Base-by-base conservation (phyloP, 164 flowering plant genomes). In the Liquidambar formosana region DNA sequence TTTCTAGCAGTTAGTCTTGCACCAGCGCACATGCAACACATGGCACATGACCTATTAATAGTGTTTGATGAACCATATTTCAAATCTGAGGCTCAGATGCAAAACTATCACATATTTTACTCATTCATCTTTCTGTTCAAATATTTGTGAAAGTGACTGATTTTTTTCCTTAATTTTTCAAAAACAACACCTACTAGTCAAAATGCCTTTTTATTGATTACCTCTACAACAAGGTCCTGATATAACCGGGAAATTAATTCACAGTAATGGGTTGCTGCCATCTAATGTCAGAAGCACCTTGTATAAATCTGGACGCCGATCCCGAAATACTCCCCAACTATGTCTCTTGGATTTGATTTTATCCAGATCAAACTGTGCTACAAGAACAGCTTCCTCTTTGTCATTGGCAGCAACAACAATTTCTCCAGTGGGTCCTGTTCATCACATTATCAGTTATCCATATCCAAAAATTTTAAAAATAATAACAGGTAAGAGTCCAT, bases 251-350 rank as follows among this genome's bases (percentile, higher is more conserved):
- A 19, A 46, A 45, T 26, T 12, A 28, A 59, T 22, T 77, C 77
- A 77, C 15, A 52, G 12, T 10, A 51, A 54, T 63, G 77, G 70
- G 58, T 77, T 85, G 74, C 76, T 78, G 68, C 99, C 99, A 88
- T 96, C 98, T 67, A 87, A 81, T 25, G 99, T 88, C 51, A 96
- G 82, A 76, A 93, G 93, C 69, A 84, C 95, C 87, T 90, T 92
- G 84, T 93, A 96, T 45, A 96, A 79, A 52, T 93, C 96, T 33
- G 98, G 96, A n/a, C 99, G 92, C 14, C 98, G 83, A 80, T 96
- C 98, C 52, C 99, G 86, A 70, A 89, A 95, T 14, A 95, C 72
- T 43, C 98, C 98, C 99, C 99, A 96, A 65, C 97, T 79, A 26
- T 77, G 75, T 73, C 98, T 83, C 84, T 89, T 89, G 66, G 81